phyloP scores from a whole-genome alignment of 78 protist species.

The Chrysochromulina parva region DNA sequence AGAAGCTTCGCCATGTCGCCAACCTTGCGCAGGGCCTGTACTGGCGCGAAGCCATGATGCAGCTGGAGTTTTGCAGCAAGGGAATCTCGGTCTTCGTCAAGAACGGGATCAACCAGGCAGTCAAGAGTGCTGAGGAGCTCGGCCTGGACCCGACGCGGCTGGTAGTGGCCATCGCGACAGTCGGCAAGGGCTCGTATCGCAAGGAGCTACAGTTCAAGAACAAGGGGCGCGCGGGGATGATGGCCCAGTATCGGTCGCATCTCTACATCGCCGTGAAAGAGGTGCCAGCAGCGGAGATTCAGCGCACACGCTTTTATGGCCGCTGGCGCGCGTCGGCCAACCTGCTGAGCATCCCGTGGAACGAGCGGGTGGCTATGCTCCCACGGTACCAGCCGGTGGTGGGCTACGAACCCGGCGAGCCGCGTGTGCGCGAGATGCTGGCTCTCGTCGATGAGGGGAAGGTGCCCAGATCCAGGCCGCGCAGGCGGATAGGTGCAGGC shows the following conservation, averaged over 20 bases:
- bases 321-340: background rate
- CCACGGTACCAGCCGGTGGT: background rate
- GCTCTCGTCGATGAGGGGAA: too few species aligned
- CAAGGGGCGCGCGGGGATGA: background rate
- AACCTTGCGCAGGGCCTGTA: background rate
- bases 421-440: too few species aligned
- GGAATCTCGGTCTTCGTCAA: background rate
- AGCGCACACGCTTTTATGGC: background rate
- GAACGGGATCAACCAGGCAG: background rate
- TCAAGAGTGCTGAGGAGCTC: background rate
- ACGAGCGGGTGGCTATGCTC: background rate
- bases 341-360: background rate
- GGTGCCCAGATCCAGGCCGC: too few species aligned
- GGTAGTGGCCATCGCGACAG: background rate
- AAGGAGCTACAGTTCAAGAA: background rate
- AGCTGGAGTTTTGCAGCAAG: background rate
- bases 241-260: background rate
- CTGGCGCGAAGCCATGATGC: constrained; percentile 9
- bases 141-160: background rate
- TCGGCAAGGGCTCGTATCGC: background rate
- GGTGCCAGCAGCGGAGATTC: background rate
- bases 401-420: background rate
- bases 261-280: background rate
- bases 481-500: too few species aligned
- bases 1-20: background rate